Evolutionary conservation across 2,329 filamentous ascomycete species (phyloP).

Genomic region (Fusarium lateritium): DNA sequence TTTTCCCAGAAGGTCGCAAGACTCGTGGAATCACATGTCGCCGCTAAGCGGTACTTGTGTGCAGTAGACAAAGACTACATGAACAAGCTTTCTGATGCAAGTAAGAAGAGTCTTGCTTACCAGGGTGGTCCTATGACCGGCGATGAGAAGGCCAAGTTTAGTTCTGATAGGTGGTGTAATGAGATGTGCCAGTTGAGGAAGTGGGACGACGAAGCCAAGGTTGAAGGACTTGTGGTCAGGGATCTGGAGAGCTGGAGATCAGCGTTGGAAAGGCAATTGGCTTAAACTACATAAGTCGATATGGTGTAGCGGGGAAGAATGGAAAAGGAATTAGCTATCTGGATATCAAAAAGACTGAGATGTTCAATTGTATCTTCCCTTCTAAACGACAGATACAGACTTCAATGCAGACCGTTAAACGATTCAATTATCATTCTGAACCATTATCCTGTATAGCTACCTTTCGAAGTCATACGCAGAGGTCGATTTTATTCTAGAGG

Average conservation of each 20-base stretch:
- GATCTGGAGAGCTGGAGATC: background rate
- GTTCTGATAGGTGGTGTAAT: background rate
- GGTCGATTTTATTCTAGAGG: too few species aligned
- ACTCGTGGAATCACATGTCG: background rate
- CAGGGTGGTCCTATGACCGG: background rate
- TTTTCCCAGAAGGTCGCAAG: slow-evolving; percentile 2
- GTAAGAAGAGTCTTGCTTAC: background rate
- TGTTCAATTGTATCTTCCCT: too few species aligned
- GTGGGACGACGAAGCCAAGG: slow-evolving; percentile 2
- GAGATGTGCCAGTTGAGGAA: slow-evolving; percentile 6
- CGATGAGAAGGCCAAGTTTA: background rate
- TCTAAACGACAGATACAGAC: too few species aligned
- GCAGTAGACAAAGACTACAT: background rate
- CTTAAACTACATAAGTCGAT: too few species aligned
- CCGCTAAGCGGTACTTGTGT: slow-evolving; percentile 2
- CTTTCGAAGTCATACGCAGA: too few species aligned
- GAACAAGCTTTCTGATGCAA: background rate
- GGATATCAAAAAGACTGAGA: too few species aligned
- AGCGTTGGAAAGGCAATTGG: background rate
- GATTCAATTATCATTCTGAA: too few species aligned
- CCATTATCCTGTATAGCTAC: too few species aligned
- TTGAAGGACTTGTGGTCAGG: background rate
- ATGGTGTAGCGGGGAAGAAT: too few species aligned
- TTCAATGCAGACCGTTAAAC: too few species aligned
- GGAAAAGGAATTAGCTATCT: too few species aligned